These are phyloP conservation scores for Taiwanofungus camphoratus DNA, from an alignment of 1,284 basidiomycete species.

Conservation along the genomic window DNA sequence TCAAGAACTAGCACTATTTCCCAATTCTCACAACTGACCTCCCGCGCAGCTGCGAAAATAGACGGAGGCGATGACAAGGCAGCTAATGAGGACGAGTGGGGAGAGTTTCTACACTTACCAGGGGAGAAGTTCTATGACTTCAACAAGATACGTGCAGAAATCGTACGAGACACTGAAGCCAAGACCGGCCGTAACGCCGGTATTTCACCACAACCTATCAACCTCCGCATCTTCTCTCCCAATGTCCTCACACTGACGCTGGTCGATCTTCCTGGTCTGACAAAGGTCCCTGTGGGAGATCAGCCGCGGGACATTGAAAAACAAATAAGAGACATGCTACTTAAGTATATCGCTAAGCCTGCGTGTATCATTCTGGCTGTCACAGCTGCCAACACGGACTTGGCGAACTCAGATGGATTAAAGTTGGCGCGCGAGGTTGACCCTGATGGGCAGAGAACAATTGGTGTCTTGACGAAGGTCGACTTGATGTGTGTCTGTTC, in stretches of 20 bases:
- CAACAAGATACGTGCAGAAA: conserved; percentile 93
- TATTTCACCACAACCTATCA: conserved; percentile 94
- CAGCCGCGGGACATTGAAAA: conserved; percentile 97
- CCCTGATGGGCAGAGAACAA: conserved; percentile 91
- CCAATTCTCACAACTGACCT: too few relatives aligned
- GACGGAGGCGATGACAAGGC: conserved; percentile 47
- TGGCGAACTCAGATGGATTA: conserved; percentile 97
- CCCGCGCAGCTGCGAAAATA: too few relatives aligned
- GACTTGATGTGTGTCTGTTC: conserved; percentile 79
- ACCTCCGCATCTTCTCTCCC: conserved; percentile 93
- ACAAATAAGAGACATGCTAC: conserved; percentile 94
- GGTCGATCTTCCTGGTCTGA: conserved; percentile 94
- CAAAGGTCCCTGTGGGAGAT: conserved; percentile 96
- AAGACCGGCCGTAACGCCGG: conserved; percentile 98
- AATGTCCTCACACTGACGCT: conserved; percentile 95
- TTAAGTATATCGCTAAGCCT: conserved; percentile 94
- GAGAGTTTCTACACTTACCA: conserved; percentile 95
- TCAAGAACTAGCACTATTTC: too few relatives aligned
- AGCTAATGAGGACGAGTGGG: conserved; percentile 93
- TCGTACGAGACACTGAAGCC: conserved; percentile 92
- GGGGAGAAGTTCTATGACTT: conserved; percentile 98
- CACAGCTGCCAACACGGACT: conserved; percentile 92
- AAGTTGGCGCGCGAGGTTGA: conserved; percentile 97
- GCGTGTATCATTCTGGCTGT: conserved; percentile 90
- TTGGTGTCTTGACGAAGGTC: conserved; percentile 97